Conservation (phyloP, 495 filamentous ascomycete genomes). For the Podospora pseudocomata region DNA sequence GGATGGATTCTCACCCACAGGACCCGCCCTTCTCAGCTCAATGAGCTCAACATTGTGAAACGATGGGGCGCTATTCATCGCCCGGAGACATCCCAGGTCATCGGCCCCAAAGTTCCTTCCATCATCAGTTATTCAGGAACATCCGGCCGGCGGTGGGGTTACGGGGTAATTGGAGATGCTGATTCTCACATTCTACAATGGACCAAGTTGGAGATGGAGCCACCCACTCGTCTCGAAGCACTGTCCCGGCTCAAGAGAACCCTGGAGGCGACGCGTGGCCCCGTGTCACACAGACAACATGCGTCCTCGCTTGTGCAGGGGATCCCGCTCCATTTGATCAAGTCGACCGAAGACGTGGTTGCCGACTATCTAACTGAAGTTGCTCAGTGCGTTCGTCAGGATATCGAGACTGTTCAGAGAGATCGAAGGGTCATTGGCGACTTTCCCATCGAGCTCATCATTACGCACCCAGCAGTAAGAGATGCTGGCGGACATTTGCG, state of each 20-base stretch:
- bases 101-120: neutral
- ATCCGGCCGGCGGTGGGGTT: neutral
- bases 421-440: neutral
- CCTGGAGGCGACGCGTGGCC: constrained; percentile 3
- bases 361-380: neutral
- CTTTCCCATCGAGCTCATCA: constrained; percentile 2
- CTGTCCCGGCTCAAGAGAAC: neutral
- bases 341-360: neutral
- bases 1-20: neutral
- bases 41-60: neutral
- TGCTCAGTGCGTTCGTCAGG: neutral
- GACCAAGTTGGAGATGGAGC: neutral
- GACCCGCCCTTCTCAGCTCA: neutral
- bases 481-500: neutral
- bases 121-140: neutral
- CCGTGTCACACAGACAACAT: neutral
- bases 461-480: neutral
- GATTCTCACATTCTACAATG: neutral
- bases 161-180: neutral
- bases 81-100: neutral
- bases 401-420: neutral
- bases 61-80: neutral
- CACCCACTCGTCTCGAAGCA: neutral
- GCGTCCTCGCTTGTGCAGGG: neutral
- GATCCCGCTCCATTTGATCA: constrained; percentile 1